A percentile compares a stretch with the other conserved stretches of the same genome.
Evolutionary conservation across 2,329 filamentous ascomycete species (phyloP).

Genomic region (Trichoderma aggressivum): DNA sequence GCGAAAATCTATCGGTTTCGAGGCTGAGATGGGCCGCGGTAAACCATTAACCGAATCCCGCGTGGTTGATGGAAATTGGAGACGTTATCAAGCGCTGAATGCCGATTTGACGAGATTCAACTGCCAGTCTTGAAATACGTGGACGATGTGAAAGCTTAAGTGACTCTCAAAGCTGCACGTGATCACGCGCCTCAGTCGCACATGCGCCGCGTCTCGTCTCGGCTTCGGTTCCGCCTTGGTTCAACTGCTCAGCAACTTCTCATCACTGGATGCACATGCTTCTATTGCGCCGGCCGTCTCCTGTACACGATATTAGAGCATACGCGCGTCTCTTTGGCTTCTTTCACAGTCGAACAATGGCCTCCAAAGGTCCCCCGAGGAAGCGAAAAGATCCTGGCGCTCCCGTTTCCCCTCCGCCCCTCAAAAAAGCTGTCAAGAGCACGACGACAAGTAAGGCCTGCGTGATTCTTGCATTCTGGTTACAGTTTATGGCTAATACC

Average conservation of each 20-base stretch:
- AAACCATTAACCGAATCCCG: not conserved
- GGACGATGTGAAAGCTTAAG: not conserved
- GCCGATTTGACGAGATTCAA: not conserved
- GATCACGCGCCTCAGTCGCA: constrained; percentile 30
- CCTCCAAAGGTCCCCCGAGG: constrained; percentile 22
- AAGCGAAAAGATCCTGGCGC: constrained; percentile 40
- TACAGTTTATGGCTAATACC: not conserved
- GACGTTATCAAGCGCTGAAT: not conserved
- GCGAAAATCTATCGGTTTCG: too few species aligned
- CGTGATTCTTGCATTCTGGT: not conserved
- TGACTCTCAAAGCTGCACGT: constrained; percentile 25
- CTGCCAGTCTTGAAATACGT: not conserved
- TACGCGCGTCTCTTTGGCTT: not conserved
- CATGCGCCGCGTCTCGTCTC: not conserved
- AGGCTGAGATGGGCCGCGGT: not conserved
- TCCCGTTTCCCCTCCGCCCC: constrained; percentile 50
- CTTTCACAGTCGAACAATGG: constrained; percentile 24
- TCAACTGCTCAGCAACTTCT: not conserved
- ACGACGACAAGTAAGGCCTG: constrained; percentile 47
- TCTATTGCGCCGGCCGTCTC: not conserved
- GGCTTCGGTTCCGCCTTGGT: not conserved
- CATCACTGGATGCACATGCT: not conserved
- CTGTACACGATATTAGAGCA: not conserved
- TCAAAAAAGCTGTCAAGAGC: constrained; percentile 52
- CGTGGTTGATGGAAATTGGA: not conserved